Evolutionary conservation across 305 asterid genomes (phyloP), one percentile per base, ranked within the genome.

Genomic region (Fraxinus floribunda): DNA sequence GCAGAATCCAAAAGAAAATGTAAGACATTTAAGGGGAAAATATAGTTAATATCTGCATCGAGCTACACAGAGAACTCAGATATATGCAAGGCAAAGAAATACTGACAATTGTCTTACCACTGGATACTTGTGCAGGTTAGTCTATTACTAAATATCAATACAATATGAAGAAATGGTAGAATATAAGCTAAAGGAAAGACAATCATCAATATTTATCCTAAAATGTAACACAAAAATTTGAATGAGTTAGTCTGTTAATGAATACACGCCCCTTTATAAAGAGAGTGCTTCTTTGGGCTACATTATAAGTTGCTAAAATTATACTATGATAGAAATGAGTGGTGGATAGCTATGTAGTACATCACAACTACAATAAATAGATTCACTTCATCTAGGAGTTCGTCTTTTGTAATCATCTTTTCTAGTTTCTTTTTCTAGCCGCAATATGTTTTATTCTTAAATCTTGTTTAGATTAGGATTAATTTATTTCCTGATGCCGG

Each of bases 1-100:
- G 89, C 34, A 76, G 34, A 86, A 77, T 80, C 78, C 46, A 55
- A 66, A 3, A 52, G 20, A 38, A 38, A 44, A 15, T 1, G 9
- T 64, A 46, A 46, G 55, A 46, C n/a, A 46, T 13, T 44, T 13
- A 13, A 18, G 73, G 34, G 73, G 16, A 24, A 24, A 24, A 20
- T 64, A 64, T 64, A 20, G 34, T 64, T 9, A 64, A 64, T 64
- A 64, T 64, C 32, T 24, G 29, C 73, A 64, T 64, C 34, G 15
- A 22, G 73, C 15, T 64, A 64, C 16, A 0, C 73, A 64, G 29
- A 20, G 15, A 64, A 64, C n/a, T 22, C 32, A 3, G 34, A 24
- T 64, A 24, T 24, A 2, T 64, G 34, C 73, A 64, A 24, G 30
- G 73, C 73, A 64, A 24, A 64, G 73, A 64, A 22, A 64, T 22